Percentiles rank a stretch among this genome's conserved stretches.
phyloP scores from a whole-genome alignment of 805 yeast species.

The Yueomyces sp. region DNA sequence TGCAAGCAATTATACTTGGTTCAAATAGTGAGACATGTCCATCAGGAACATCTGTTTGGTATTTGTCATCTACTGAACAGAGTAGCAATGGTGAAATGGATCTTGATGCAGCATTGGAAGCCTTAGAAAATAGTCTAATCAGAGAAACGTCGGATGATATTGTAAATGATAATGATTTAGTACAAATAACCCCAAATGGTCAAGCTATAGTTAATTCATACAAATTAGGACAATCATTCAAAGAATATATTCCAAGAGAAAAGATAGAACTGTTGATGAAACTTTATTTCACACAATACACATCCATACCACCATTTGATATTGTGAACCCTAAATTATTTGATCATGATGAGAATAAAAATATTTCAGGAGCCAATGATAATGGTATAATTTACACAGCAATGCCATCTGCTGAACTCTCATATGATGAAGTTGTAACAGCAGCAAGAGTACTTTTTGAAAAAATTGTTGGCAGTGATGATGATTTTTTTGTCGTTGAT shows the following conservation, averaged over 20 bases:
- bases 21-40: conserved; percentile 84
- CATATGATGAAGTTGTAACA: conserved; percentile 82
- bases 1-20: conserved; percentile 80
- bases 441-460: conserved; percentile 67
- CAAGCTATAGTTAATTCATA: conserved; percentile 65
- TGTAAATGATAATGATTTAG: conserved; percentile 45
- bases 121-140: conserved; percentile 66
- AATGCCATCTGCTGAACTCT: conserved; percentile 74
- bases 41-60: conserved; percentile 81
- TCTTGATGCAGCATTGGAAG: conserved; percentile 64
- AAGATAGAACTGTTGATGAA: conserved; percentile 49
- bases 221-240: conserved; percentile 73
- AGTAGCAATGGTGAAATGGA: conserved; percentile 60
- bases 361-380: conserved; percentile 30
- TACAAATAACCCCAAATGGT: conserved; percentile 42
- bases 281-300: conserved; percentile 46
- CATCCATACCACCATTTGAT: conserved; percentile 44
- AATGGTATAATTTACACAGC: conserved; percentile 36
- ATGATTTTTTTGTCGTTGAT: conserved; percentile 92
- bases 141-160: conserved; percentile 58
- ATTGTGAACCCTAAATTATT: conserved; percentile 32
- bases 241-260: conserved; percentile 72
- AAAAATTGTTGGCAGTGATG: conserved; percentile 79
- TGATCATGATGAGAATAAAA: conserved; percentile 17
- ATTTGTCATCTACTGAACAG: conserved; percentile 64